Evolutionary conservation across 2,329 filamentous ascomycete species (phyloP), one percentile per base, ranked within the genome.

Genomic region (Fusarium transvaalense): DNA sequence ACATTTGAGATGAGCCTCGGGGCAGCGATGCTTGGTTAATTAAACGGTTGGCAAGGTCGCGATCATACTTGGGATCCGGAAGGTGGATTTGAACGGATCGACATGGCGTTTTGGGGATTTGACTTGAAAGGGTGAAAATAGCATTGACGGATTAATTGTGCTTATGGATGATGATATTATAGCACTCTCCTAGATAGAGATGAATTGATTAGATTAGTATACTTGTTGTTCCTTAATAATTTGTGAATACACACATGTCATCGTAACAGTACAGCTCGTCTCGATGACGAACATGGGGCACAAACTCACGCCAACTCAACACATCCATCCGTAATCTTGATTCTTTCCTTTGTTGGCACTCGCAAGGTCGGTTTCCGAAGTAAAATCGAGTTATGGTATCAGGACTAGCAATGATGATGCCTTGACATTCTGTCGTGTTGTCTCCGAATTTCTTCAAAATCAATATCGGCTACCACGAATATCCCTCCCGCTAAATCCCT

Each of bases 81-180:
- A 61, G 63, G 60, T 72, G 65, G 55, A 63, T 74, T 68, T 57
- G 45, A 47, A 51, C 43, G 54, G 47, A 68, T 54, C 61, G 48
- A 56, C 27, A 68, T 45, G 72, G 72, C 72, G 72, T 74, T 74
- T 12, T 21, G 54, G 71, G 45, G 56, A 61, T 50, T 66, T 57
- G 34, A 60, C 64, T 66, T 56, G 61, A 60, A 50, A 53, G 66
- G 71, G 61, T 52, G 68, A 65, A 71, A 74, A 71, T 51, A 74
- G 68, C 71, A 74, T 66, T 73, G 62, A 74, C 43, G 45, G 52
- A 64, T 68, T 61, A 69, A 55, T 63, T 64, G 57, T 59, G 61
- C 39, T 70, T 42, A 74, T 68, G 72, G 69, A 72, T 74, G 61
- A 74, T 47, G 72, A 56, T 64, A 68, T 35, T 71, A 57, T 72